Conservation (phyloP, 306 rosid genomes). For the Prunus dulcis region DNA sequence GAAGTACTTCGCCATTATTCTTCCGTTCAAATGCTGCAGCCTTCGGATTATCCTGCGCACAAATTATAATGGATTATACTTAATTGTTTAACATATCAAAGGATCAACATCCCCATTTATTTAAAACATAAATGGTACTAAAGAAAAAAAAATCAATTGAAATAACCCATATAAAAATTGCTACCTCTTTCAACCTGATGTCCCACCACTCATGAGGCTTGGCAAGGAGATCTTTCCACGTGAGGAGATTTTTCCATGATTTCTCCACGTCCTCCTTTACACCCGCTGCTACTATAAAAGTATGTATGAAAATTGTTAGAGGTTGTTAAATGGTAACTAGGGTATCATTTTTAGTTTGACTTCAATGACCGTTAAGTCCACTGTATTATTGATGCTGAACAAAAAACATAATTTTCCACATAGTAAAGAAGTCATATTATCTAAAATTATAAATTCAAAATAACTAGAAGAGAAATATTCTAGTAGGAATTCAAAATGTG, state of each 20-base stretch:
- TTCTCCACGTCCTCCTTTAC: not conserved
- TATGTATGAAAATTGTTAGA: not conserved
- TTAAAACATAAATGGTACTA: not conserved
- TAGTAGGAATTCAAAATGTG: no score
- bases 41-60: constrained; percentile 7
- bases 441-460: no score
- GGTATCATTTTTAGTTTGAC: not conserved
- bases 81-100: not conserved
- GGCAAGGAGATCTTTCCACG: constrained; percentile 10
- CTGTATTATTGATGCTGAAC: not conserved
- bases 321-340: not conserved
- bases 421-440: not conserved
- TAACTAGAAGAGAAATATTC: no score
- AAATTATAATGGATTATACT: not conserved
- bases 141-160: not conserved
- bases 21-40: constrained; percentile 12
- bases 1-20: not conserved
- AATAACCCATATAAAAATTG: not conserved
- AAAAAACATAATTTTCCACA: not conserved
- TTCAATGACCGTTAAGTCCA: not conserved
- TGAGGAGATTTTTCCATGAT: not conserved
- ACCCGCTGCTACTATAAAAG: not conserved
- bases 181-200: constrained; percentile 15
- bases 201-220: constrained; percentile 12
- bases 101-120: not conserved